Evolutionary conservation across 768 basidiomycete species (phyloP), one percentile per base, ranked within the genome.

Genomic region (Auricularia sp.): DNA sequence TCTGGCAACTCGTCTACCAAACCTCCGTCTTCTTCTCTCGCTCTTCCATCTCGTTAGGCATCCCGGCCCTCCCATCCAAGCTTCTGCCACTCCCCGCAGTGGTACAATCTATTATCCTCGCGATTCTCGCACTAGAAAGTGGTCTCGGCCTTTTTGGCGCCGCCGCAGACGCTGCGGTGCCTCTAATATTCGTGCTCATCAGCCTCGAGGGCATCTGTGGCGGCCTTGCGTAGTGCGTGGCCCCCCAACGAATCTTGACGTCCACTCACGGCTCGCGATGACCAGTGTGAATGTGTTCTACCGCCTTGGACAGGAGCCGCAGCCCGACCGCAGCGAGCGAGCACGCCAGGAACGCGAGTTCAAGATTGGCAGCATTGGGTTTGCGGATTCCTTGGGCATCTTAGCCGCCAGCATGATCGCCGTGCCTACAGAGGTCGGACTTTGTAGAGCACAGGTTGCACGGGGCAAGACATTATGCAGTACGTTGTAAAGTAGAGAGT

Each of bases 1-100:
- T 96, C 47, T 97, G 94, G 91, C 92, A 93, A 86, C 83, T 94
- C 45, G 85, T 93, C 35, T 94, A 94, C 71, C 92, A 92, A 79
- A 84, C 90, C 24, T 91, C 91, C 51, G 95, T 97, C 58, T 97
- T 98, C 77, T 73, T 98, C 66, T 96, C 95, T 4, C 89, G 95
- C 3, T 96, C 95, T 0, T 89, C 92, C 7, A 89, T 95, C 65
- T 90, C 93, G 6, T 75, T 95, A 47, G 92, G 91, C 13, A 67
- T 97, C 11, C 91, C 92, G 0, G 84, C 94, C 0, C 78, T 97
- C 4, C 92, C 94, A 0, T 72, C 78, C 18, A 78, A 75, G 0
- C 75, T 92, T 7, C 82, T 98, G 13, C 77, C 89, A 2, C 71
- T 92, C 2, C 95, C 95, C 3, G 86, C 92, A 0, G 75, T 92